These are phyloP conservation scores for Bipolaris bicolor DNA, from an alignment of 2,329 filamentous ascomycete species.

Conservation along the genomic window DNA sequence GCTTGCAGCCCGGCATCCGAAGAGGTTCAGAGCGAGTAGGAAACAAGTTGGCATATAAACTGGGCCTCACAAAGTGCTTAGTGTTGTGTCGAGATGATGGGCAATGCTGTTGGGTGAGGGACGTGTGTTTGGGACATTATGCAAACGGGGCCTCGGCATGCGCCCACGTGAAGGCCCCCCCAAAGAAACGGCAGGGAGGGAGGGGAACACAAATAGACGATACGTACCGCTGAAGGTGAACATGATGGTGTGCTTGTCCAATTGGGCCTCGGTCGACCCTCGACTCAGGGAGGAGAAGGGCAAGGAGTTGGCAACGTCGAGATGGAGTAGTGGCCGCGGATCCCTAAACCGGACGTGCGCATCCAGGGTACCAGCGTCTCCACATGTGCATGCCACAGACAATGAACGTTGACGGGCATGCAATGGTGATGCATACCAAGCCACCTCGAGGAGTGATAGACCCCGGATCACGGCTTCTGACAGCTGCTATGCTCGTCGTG, in stretches of 20 bases:
- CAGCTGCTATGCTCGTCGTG: slow-evolving; percentile 8
- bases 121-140: background rate
- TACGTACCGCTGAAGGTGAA: slow-evolving; percentile 48
- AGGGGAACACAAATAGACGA: slow-evolving; percentile 16
- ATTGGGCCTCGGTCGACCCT: background rate
- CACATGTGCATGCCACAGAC: slow-evolving; percentile 7
- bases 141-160: slow-evolving; percentile 4
- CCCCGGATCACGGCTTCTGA: slow-evolving; percentile 7
- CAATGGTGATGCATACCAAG: slow-evolving; percentile 5
- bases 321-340: slow-evolving; percentile 9
- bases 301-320: slow-evolving; percentile 2
- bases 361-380: slow-evolving; percentile 18
- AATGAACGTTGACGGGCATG: slow-evolving; percentile 3
- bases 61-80: background rate
- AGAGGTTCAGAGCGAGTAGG: background rate
- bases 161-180: slow-evolving; percentile 6
- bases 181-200: background rate
- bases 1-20: background rate
- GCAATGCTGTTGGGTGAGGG: slow-evolving; percentile 4
- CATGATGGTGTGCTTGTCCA: slow-evolving; percentile 29
- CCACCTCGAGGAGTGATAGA: background rate
- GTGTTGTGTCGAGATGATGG: background rate
- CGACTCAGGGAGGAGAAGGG: slow-evolving; percentile 9
- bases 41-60: background rate
- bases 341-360: slow-evolving; percentile 23